Evolutionary conservation across 345 rosid genomes (phyloP), one percentile per base, ranked within the genome.

Genomic region (Eucalyptus virginea): DNA sequence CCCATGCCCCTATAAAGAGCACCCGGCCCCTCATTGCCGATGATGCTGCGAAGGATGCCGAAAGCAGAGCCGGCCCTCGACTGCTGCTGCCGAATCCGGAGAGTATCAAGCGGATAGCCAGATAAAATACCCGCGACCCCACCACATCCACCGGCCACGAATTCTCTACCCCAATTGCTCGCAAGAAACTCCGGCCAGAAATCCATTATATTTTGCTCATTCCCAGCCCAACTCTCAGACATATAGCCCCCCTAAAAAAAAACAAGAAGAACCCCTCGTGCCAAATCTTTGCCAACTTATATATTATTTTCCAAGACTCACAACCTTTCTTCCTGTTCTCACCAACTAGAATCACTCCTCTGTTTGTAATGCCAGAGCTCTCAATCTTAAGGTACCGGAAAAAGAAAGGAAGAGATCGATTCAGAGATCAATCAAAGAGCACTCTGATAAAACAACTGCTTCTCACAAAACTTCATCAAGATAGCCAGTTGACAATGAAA

Each of bases 181-280:
- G 99, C 99, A 87, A 96, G 93, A 92, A 96, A 97, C 93, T 97
- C 97, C 17, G 98, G 99, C 99, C 98, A 96, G 90, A 96, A 97
- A 92, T 97, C 99, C 99, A 97, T 97, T 11, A 77, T 40, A 42
- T 23, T 77, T 5, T 77, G 85, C 85, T 77, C 45, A 40, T 77
- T 37, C 45, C 47, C 85, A 77, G 47, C 85, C 16, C 83, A 77
- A 40, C 30, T 11, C 85, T 77, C 47, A 4, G 30, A 40, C 85
- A 11, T 44, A 40, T 23, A 21, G 5, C 2, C 16, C 83, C 81
- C 81, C 16, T 42, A 5, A 40, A 23, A 21, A 86, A 45, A 32
- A 8, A 9, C 47, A 86, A 54, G 47, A 86, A 86, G 87, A 87
- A 87, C 23, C 19, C 88, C 28, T 40, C 4, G 85, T 77, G 30